Base-by-base conservation (phyloP, 176 grass and related monocot genomes). In the Hsuehochloa calcarea region DNA sequence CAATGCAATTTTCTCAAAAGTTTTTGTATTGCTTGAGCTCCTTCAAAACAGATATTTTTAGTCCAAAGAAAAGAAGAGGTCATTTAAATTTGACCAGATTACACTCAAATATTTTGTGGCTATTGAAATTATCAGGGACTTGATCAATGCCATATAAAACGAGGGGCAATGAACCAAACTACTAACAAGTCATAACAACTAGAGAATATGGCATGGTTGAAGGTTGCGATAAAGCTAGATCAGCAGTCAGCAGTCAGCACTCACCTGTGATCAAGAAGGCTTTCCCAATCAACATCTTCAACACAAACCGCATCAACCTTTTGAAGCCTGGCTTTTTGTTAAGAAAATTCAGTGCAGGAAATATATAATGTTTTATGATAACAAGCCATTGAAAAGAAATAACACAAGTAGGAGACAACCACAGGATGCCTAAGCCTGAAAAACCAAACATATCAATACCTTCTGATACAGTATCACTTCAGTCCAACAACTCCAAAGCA, bases 221-320 rank as follows among this genome's bases (percentile, higher is more conserved):
- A 81, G 38, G 39, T 71, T 80, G 78, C 50, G 40, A 59, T 40
- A 2, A 66, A 82, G 50, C 13, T 43, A 64, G 75, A 77, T 79
- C 35, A 80, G 38, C 10, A 80, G 26, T 45, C 70, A 82, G 55
- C 31, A 65, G 26, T 45, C 70, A 82, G 55, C 31, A 65, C 29
- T 70, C 84, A 95, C 89, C 91, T 92, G 70, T 95, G 80, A 60
- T 94, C 82, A 59, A 98, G 83, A 88, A 98, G 89, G 84, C 67
- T 91, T 64, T 95, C 93, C 95, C 93, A 95, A 40, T 95, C 87
- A 80, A 98, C 80, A 78, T 98, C 96, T 92, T 98, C 96, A 17
- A 89, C 39, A 78, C 91, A 95, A 78, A 63, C 87, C 74, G 88
- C 89, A 86, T 94, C 92, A 26, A 52, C 47, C 37, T 88, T 88